Evolutionary conservation across 2,329 filamentous ascomycete genomes (phyloP).

Genomic region (Juglanconis juglandina): DNA sequence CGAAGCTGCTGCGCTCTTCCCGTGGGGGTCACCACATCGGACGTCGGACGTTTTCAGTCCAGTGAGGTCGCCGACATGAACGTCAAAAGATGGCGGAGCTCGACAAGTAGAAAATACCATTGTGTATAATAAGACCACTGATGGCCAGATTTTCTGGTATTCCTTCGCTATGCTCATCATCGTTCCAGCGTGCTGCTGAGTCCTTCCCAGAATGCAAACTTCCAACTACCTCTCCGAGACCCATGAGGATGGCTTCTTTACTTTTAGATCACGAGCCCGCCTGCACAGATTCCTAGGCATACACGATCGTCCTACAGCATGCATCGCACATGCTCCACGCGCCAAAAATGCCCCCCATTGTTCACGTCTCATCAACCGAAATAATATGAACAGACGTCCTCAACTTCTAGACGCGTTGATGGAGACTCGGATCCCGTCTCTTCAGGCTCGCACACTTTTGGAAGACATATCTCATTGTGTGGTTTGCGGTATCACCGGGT

Average conservation of each 20-base stretch:
- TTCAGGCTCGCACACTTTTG: neutral
- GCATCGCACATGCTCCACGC: neutral
- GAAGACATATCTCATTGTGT: neutral
- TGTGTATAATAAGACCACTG: neutral
- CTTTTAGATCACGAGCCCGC: neutral
- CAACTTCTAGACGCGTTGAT: neutral
- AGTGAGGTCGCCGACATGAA: neutral
- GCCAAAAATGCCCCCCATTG: neutral
- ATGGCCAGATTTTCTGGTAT: neutral
- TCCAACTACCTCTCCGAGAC: neutral
- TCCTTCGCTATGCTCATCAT: neutral
- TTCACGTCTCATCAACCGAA: neutral
- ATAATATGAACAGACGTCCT: neutral
- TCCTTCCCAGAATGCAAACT: neutral
- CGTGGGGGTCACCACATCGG: neutral
- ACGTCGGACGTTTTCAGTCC: neutral
- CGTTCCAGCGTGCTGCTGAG: neutral
- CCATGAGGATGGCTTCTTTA: neutral
- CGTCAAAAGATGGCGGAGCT: neutral
- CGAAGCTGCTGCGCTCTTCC: too few species aligned
- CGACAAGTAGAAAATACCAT: neutral
- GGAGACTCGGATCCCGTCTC: neutral
- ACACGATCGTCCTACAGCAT: neutral
- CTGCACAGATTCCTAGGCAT: neutral
- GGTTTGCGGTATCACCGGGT: neutral